A percentile compares a stretch with the other conserved stretches of the same genome.
Evolutionary conservation across 306 rosid species (phyloP).

Genomic region (Dryas alaskensis): DNA sequence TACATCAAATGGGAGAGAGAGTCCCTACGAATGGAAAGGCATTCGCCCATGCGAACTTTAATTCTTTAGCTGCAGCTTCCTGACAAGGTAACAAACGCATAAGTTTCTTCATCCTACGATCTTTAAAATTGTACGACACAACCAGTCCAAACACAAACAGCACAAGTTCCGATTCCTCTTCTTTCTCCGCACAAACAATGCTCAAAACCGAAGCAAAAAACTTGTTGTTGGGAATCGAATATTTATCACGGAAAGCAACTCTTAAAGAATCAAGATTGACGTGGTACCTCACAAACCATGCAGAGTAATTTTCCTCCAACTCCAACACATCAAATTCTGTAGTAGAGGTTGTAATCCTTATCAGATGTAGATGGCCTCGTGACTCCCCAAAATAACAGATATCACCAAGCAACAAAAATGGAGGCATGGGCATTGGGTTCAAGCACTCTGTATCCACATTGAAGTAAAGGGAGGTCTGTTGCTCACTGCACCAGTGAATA

Average conservation of each 20-base stretch:
- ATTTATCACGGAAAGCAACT: background rate
- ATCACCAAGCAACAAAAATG: background rate
- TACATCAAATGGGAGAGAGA: background rate
- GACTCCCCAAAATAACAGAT: conserved; percentile 16
- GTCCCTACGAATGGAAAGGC: conserved; percentile 5
- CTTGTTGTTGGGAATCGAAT: background rate
- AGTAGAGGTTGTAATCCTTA: background rate
- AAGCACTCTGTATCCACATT: conserved; percentile 10
- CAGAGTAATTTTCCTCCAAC: conserved; percentile 12
- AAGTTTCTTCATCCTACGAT: background rate
- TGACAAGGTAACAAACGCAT: background rate
- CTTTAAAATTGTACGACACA: background rate
- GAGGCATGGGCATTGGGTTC: conserved; percentile 8
- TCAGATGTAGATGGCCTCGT: conserved; percentile 1
- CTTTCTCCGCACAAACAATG: background rate
- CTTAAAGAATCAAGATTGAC: background rate
- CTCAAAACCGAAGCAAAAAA: conserved; percentile 1
- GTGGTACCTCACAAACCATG: conserved; percentile 1
- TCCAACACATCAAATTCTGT: conserved; percentile 5
- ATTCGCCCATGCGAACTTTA: background rate
- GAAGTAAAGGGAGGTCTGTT: background rate
- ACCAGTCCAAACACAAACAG: background rate
- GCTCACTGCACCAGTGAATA: background rate
- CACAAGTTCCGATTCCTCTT: conserved; percentile 6
- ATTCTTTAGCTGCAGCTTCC: background rate